Conservation (phyloP, 352 stramenopile genomes). For the Phytophthora syringae region DNA sequence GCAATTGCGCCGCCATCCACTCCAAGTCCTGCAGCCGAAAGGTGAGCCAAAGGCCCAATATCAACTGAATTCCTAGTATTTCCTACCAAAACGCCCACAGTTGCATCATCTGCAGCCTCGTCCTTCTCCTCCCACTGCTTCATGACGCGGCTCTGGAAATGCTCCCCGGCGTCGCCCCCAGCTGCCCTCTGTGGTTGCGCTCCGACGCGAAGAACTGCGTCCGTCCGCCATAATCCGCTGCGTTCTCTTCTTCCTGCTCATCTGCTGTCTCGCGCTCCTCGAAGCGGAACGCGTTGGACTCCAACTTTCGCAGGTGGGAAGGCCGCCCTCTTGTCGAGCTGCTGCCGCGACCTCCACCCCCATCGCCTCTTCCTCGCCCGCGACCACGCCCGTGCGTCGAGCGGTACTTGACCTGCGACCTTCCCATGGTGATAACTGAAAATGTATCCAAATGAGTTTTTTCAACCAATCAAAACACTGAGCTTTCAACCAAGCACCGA, state of each 20-base stretch:
- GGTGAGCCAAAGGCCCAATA: background rate
- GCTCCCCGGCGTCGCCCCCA: constrained; percentile 40
- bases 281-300: constrained; percentile 80
- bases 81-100: constrained; percentile 51
- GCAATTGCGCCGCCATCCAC: constrained; percentile 69
- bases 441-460: background rate
- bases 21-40: constrained; percentile 57
- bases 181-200: constrained; percentile 52
- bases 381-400: constrained; percentile 59
- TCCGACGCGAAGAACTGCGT: constrained; percentile 76
- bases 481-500: no score
- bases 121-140: constrained; percentile 74
- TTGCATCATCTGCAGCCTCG: constrained; percentile 36
- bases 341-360: constrained; percentile 8
- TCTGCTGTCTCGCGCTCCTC: constrained; percentile 40
- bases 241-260: constrained; percentile 21
- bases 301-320: constrained; percentile 44
- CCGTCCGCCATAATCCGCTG: constrained; percentile 17
- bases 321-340: constrained; percentile 22
- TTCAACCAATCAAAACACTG: background rate
- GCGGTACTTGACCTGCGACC: constrained; percentile 77
- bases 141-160: constrained; percentile 71
- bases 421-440: constrained; percentile 53
- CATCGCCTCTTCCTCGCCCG: constrained; percentile 29
- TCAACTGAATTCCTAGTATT: background rate